These are phyloP conservation scores for Centella asiatica DNA, from an alignment of 129 eudicot genomes.

Conservation along the genomic window DNA sequence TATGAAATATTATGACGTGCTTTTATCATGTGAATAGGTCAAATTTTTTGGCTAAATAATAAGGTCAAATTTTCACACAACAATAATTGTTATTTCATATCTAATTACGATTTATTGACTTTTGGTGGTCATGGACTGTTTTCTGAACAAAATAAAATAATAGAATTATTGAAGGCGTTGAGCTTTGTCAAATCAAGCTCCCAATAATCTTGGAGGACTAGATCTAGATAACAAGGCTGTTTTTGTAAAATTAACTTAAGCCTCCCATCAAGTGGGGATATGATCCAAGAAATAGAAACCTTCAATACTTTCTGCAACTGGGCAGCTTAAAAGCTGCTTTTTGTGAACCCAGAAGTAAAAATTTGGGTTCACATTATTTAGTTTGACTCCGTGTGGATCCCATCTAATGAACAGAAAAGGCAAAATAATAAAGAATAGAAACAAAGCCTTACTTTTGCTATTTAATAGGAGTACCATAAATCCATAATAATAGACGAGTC, in stretches of 20 bases:
- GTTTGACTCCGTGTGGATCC: constrained; percentile 19
- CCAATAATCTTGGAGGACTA: neutral
- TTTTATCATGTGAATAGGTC: too few relatives aligned
- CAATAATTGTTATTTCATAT: too few relatives aligned
- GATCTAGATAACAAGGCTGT: neutral
- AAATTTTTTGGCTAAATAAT: too few relatives aligned
- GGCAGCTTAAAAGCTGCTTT: neutral
- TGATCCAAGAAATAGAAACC: neutral
- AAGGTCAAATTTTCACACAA: too few relatives aligned
- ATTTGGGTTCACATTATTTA: constrained; percentile 14
- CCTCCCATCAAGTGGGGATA: neutral
- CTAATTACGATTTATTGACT: neutral
- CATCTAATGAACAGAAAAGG: constrained; percentile 10
- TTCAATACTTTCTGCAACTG: neutral
- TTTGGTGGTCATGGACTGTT: neutral
- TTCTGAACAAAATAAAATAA: neutral
- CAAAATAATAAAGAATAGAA: too few relatives aligned
- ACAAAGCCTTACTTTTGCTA: constrained; percentile 19
- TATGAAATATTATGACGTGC: too few relatives aligned
- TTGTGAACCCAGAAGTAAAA: neutral
- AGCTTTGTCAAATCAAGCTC: neutral
- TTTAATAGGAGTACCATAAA: constrained; percentile 12
- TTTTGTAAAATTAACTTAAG: neutral
- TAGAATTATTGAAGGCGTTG: too few relatives aligned
- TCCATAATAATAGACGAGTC: neutral